Conservation (phyloP, 169 alveolate species). For the Plasmodium blacklocki region DNA sequence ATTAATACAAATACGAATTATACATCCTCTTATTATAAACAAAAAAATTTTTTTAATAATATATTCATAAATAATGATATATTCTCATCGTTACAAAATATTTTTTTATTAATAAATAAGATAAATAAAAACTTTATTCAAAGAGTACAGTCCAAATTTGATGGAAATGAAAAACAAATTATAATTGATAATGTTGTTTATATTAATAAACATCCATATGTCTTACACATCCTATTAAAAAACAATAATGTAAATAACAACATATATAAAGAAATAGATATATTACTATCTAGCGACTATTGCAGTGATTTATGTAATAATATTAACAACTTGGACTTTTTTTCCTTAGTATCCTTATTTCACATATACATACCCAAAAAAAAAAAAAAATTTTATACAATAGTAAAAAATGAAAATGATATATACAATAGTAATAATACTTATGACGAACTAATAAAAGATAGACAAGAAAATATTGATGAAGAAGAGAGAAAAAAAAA, state of each 20-base stretch:
- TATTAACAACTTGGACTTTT: slow-evolving; percentile 29
- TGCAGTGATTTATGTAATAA: neutral
- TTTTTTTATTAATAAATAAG: slow-evolving; percentile 19
- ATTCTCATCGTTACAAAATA: slow-evolving; percentile 23
- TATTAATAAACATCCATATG: slow-evolving; percentile 22
- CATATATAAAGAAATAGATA: too few species aligned
- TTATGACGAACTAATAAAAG: too few species aligned
- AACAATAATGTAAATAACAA: too few species aligned
- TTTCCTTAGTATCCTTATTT: slow-evolving; percentile 17
- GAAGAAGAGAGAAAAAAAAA: neutral
- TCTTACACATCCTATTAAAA: slow-evolving; percentile 3
- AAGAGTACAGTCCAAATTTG: slow-evolving; percentile 2
- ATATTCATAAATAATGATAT: neutral
- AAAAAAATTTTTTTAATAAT: neutral
- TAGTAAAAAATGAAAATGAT: too few species aligned
- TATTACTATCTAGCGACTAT: too few species aligned
- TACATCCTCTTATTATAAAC: neutral
- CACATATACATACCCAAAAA: slow-evolving; percentile 5
- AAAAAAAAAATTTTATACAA: too few species aligned
- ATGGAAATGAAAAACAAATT: neutral
- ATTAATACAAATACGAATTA: too few species aligned
- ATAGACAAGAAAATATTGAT: too few species aligned
- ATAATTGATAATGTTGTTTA: slow-evolving; percentile 17
- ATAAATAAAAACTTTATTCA: slow-evolving; percentile 17
- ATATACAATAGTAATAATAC: too few species aligned